These are phyloP conservation scores for Argentina anserina DNA, from an alignment of 306 rosid genomes.

Conservation along the genomic window DNA sequence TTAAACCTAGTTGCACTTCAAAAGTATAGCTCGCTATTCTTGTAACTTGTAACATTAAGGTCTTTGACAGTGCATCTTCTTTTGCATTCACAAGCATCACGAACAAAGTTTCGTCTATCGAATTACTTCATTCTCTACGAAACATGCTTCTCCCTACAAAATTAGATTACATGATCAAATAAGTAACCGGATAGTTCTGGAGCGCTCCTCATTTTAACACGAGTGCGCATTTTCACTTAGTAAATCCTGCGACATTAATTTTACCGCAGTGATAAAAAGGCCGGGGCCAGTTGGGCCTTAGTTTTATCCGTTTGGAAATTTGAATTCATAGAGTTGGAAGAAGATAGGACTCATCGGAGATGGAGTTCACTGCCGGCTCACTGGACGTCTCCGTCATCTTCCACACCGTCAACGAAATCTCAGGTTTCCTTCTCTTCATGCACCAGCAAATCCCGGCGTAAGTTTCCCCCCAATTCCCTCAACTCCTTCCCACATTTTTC, in stretches of 20 bases:
- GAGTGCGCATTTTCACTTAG: too few species aligned
- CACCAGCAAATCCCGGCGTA: slow-evolving; percentile 95
- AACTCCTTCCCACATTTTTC: neutral
- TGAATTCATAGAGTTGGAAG: slow-evolving; percentile 8
- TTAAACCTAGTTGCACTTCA: neutral
- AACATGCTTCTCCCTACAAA: too few species aligned
- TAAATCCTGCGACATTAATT: neutral
- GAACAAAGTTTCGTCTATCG: too few species aligned
- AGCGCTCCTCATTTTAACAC: too few species aligned
- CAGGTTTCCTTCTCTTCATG: slow-evolving; percentile 74
- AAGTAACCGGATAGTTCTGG: too few species aligned
- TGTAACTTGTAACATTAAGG: neutral
- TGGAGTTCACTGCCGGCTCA: slow-evolving; percentile 38
- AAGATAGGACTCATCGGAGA: slow-evolving; percentile 28
- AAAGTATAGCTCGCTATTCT: neutral
- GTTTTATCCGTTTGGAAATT: neutral
- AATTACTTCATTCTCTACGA: too few species aligned
- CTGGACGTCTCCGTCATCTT: slow-evolving; percentile 54
- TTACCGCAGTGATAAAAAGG: neutral
- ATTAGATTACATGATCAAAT: too few species aligned
- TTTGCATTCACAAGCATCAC: neutral
- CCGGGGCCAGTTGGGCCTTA: neutral
- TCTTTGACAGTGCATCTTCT: neutral
- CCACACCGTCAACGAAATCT: slow-evolving; percentile 62
- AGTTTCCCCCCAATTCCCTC: slow-evolving; percentile 8